Percentiles rank a stretch among this genome's conserved stretches.
Evolutionary conservation across 2,329 filamentous ascomycete genomes (phyloP).

Genomic region (Curvularia verruculosa): DNA sequence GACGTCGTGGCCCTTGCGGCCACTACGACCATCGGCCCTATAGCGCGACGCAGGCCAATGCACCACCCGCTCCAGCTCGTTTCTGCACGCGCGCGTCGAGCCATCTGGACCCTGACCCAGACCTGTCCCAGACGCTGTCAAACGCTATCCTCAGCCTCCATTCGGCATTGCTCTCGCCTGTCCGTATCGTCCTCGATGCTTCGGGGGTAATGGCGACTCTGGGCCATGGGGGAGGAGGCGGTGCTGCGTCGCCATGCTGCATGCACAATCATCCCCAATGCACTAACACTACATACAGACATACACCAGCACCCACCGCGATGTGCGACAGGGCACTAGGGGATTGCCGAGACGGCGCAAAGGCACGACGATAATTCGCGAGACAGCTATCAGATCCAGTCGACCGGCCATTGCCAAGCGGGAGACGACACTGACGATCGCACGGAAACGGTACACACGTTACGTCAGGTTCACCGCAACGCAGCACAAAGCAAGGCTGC

Average conservation of each 20-base stretch:
- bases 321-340: slow-evolving; percentile 11
- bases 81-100: slow-evolving; percentile 5
- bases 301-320: neutral
- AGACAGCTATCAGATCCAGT: slow-evolving; percentile 11
- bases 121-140: neutral
- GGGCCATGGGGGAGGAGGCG: slow-evolving; percentile 1
- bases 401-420: slow-evolving; percentile 17
- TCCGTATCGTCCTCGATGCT: slow-evolving; percentile 5
- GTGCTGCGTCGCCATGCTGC: neutral
- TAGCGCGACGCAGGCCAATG: slow-evolving; percentile 6
- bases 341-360: slow-evolving; percentile 14
- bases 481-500: slow-evolving; percentile 11
- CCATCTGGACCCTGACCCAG: slow-evolving; percentile 23
- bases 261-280: neutral
- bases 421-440: slow-evolving; percentile 19
- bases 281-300: neutral
- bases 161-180: neutral
- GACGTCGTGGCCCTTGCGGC: slow-evolving; percentile 25
- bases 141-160: slow-evolving; percentile 23
- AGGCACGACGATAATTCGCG: slow-evolving; percentile 15
- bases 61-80: slow-evolving; percentile 10
- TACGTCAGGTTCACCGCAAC: slow-evolving; percentile 14
- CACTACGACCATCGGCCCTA: slow-evolving; percentile 23
- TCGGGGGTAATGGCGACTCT: slow-evolving; percentile 13
- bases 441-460: slow-evolving; percentile 17